Base-by-base conservation (phyloP, 2,329 filamentous ascomycete genomes). In the Ophiostoma novo-ulmi region DNA sequence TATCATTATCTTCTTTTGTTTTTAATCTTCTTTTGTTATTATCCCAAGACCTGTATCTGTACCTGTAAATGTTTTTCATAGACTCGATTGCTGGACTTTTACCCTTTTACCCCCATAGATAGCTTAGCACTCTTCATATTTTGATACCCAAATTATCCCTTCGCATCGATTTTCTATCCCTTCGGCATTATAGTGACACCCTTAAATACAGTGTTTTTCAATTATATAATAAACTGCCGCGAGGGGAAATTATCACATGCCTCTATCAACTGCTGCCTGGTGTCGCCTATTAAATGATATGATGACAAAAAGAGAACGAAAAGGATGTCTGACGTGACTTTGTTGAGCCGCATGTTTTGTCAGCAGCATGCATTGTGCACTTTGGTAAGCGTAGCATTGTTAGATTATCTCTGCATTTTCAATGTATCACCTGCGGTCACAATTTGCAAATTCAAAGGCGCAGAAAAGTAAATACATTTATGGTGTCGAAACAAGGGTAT, bases 311-410 rank as follows among this genome's bases (percentile, higher is more conserved):
- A 7, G 22, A 58, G 52, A 58, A 58, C 8, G 20, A 58, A 58
- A 17, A 26, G 52, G 6, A n/a, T 20, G n/a, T 11, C 22, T 58
- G 52, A 63, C 26, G 58, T 63, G 14, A 63, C 35, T 22, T 11
- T 35, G 58, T 63, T 63, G 58, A 63, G 58, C 58, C 58, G 58
- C 58, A 63, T 7, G 17, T 5, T 63, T 31, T 31, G 58, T 36
- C 22, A 63, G 44, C 22, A 11, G 10, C 52, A 26, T 1, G 14
- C 11, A 7, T 17, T 17, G 3, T 48, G n/a, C 22, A 11, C n/a
- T 58, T 26, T 26, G 1, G 1, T 6, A 6, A 20, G 10, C 38
- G 5, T n/a, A 17, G 31, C 31, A 31, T 31, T 31, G 31, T 31
- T 31, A 31, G 17, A 7, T 48, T 20, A 48, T 44, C 17, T 44